Evolutionary conservation across 2,329 filamentous ascomycete genomes (phyloP).

Genomic region (Cercospora sojina): DNA sequence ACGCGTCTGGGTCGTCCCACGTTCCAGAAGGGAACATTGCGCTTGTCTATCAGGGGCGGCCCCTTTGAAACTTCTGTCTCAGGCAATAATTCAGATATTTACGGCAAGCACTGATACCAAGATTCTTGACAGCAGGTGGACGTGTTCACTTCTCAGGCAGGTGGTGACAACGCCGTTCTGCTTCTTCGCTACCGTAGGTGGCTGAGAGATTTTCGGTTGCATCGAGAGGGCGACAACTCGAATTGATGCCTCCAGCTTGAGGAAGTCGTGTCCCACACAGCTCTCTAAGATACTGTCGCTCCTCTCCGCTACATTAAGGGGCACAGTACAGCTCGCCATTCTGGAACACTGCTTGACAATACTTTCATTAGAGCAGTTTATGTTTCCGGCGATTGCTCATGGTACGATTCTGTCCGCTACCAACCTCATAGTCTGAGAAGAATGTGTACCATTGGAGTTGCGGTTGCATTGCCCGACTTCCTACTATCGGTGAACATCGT

Average conservation of each 20-base stretch:
- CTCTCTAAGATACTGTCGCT: neutral
- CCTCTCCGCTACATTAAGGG: neutral
- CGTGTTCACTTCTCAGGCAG: neutral
- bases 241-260: neutral
- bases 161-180: neutral
- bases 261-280: neutral
- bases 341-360: neutral
- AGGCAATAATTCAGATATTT: too few species aligned
- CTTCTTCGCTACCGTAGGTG: neutral
- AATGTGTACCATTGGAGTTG: neutral
- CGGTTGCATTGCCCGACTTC: neutral
- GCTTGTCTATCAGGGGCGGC: constrained; percentile 5
- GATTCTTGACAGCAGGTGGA: too few species aligned
- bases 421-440: neutral
- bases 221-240: neutral
- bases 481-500: neutral
- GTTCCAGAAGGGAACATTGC: constrained; percentile 1
- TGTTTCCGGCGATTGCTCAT: neutral
- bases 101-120: too few species aligned
- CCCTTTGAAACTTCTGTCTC: neutral
- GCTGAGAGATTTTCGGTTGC: neutral
- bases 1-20: neutral
- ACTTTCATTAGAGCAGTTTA: neutral
- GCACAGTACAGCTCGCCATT: neutral
- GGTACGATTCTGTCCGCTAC: neutral